Conservation (phyloP, 1,284 basidiomycete genomes). For the Rhizoctonia solani region DNA sequence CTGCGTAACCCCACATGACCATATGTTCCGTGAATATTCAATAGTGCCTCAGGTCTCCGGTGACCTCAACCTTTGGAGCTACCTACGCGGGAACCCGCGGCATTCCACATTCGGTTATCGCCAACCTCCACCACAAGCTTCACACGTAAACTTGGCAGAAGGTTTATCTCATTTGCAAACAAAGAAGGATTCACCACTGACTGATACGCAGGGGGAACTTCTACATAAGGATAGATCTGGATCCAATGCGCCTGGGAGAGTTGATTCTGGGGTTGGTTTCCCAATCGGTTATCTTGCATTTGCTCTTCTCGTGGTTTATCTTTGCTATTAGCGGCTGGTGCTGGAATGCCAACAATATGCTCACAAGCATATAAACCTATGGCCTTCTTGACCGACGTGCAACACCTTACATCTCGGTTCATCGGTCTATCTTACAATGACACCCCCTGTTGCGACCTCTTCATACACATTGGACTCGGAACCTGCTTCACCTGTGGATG, state of each 20-base stretch:
- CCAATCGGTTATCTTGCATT: no score
- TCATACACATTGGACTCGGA: neutral
- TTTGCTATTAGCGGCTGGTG: no score
- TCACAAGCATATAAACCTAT: no score
- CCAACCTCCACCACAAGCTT: constrained; percentile 12
- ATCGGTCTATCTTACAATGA: neutral
- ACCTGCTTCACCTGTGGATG: neutral
- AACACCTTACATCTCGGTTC: neutral
- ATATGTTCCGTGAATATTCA: neutral
- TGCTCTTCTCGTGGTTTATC: no score
- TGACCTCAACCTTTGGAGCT: neutral
- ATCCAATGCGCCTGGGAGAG: neutral
- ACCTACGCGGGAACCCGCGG: neutral
- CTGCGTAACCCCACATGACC: constrained; percentile 1
- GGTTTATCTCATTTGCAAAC: constrained; percentile 1
- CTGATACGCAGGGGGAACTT: neutral
- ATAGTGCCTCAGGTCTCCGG: neutral
- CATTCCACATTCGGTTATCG: constrained; percentile 5
- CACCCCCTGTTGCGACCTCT: neutral
- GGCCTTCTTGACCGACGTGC: no score
- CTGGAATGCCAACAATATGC: no score
- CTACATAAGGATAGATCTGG: neutral
- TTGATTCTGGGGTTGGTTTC: neutral
- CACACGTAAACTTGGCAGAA: constrained; percentile 23
- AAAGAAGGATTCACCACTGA: neutral